Evolutionary conservation across 2,329 filamentous ascomycete species (phyloP).

Genomic region (Beauveria bassiana): DNA sequence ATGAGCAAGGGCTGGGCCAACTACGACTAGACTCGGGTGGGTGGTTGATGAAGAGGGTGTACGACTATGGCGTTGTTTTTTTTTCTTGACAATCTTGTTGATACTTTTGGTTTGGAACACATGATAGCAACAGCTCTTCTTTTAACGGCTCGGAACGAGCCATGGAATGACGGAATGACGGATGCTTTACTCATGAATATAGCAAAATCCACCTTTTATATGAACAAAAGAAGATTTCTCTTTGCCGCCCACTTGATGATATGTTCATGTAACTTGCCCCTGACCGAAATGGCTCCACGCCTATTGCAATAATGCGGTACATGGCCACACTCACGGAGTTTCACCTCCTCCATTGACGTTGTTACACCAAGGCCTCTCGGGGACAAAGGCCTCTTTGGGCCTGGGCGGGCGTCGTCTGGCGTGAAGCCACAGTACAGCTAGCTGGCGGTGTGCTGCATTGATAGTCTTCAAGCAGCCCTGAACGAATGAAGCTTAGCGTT

Average conservation of each 20-base stretch:
- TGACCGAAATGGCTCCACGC: too few relatives aligned
- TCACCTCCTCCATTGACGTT: background rate
- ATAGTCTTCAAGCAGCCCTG: background rate
- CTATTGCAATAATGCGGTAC: too few relatives aligned
- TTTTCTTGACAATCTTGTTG: background rate
- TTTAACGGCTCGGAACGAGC: background rate
- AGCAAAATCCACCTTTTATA: background rate
- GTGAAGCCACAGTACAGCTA: background rate
- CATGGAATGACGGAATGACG: conserved; percentile 3
- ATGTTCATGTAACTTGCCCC: too few relatives aligned
- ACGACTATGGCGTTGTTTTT: conserved; percentile 4
- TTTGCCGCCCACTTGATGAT: too few relatives aligned
- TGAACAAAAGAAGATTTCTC: too few relatives aligned
- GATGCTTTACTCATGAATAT: background rate
- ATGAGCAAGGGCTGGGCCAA: conserved; percentile 68
- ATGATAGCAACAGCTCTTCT: background rate
- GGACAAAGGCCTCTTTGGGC: background rate
- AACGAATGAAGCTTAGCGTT: background rate
- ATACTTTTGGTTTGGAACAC: background rate
- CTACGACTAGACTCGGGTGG: conserved; percentile 13
- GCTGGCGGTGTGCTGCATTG: background rate
- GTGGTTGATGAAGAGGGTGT: background rate
- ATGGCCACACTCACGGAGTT: background rate
- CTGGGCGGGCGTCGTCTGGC: background rate
- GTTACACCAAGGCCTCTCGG: background rate